Base-by-base conservation (phyloP, 1,139 yeast species). In the Tardiomyces depauwii region DNA sequence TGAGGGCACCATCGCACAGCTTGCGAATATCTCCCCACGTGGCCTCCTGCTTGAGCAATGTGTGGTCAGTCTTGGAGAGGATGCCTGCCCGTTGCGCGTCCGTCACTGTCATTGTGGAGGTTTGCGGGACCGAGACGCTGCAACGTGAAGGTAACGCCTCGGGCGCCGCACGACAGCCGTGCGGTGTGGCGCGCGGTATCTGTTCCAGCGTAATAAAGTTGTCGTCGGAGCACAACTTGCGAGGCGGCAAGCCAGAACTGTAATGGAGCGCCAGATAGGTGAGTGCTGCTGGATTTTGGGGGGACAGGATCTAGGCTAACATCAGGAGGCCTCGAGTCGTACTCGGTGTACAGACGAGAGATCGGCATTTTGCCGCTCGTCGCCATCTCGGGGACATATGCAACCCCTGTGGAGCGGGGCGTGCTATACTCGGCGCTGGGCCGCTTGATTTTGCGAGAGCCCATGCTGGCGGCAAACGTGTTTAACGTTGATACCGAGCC, bases 361-460 rank as follows among this genome's bases (percentile, higher is more conserved):
- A 40, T 45, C 16, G 41, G 42, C 12, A 18, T 44, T 42, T 44
- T 48, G 48, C 50, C 55, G 14, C 44, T 49, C 45, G 55, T 52
- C 21, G 45, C 44, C 18, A 53, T 52, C 6, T 43, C 51, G 12
- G 54, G 50, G n/a, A 39, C 47, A 18, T 53, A 53, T 42, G 46
- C 53, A n/a, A 32, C 16, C 7, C 43, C 40, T 16, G 33, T 53
- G n/a, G 38, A 45, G 10, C 43, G 44, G 43, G 44, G 40, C 6
- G 42, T 27, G 11, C 43, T 53, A 7, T 53, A 49, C 36, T 50
- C 45, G 6, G 55, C 55, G 13, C 42, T 53, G 44, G 42, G 25
- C n/a, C 21, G 33, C 6, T 18, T 51, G 19, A 48, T 53, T 14
- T 25, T 7, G 2, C 40, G 43, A 12, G 44, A 51, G 23, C 46